Evolutionary conservation across 2,329 filamentous ascomycete genomes (phyloP).

Genomic region (Pleurostoma richardsiae): DNA sequence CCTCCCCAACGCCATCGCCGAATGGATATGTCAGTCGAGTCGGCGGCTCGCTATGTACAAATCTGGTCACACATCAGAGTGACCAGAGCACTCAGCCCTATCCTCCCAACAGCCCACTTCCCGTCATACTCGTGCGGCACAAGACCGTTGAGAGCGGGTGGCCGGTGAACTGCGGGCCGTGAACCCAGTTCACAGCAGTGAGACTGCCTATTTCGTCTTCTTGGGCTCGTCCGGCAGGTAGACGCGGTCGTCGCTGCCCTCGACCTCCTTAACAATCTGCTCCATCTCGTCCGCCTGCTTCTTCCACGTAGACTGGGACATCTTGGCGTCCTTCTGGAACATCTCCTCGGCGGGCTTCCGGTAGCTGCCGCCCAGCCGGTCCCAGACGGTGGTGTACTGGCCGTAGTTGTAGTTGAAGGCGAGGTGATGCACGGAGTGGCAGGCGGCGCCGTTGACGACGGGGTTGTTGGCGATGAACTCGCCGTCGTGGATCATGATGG

Average conservation of each 20-base stretch:
- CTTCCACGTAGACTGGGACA: slow-evolving; percentile 75
- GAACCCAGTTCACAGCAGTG: too few species aligned
- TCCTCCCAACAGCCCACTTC: too few species aligned
- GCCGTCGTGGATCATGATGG: slow-evolving; percentile 91
- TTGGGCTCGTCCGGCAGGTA: slow-evolving; percentile 37
- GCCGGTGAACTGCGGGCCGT: too few species aligned
- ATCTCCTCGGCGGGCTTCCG: slow-evolving; percentile 79
- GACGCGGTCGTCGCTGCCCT: slow-evolving; percentile 46
- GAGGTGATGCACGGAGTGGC: slow-evolving; percentile 87
- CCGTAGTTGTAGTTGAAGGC: slow-evolving; percentile 92
- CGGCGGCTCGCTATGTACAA: too few species aligned
- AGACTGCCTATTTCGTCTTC: slow-evolving; percentile 33
- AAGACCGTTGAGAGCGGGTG: too few species aligned
- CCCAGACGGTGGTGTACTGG: slow-evolving; percentile 90
- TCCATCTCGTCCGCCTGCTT: slow-evolving; percentile 74
- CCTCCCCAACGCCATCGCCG: too few species aligned
- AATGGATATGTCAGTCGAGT: too few species aligned
- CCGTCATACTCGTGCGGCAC: too few species aligned
- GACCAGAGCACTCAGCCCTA: too few species aligned
- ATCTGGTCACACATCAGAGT: too few species aligned
- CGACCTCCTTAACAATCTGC: slow-evolving; percentile 67
- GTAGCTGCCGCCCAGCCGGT: slow-evolving; percentile 83
- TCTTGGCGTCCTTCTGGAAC: slow-evolving; percentile 80
- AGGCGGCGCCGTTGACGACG: slow-evolving; percentile 91
- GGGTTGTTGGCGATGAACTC: slow-evolving; percentile 89